Conservation (phyloP, 306 rosid genomes). For the Amphicarpaea edgeworthii region DNA sequence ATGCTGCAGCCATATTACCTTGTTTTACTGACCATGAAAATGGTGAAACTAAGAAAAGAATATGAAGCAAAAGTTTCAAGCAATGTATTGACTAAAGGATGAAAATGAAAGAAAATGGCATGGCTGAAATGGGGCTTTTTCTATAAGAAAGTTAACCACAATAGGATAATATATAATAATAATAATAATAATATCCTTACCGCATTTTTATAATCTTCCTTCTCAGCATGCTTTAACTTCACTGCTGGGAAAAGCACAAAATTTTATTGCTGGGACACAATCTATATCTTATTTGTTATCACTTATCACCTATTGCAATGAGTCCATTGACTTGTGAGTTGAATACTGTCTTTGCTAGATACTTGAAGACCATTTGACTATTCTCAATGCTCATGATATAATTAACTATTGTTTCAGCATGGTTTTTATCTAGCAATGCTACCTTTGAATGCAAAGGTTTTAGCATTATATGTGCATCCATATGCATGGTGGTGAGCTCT, state of each 20-base stretch:
- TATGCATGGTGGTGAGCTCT: conserved; percentile 70
- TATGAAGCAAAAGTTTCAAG: neutral
- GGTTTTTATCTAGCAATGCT: conserved; percentile 74
- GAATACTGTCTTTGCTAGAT: conserved; percentile 9
- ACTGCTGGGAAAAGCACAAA: conserved; percentile 77
- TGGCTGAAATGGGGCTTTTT: neutral
- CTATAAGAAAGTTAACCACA: neutral
- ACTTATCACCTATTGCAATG: conserved; percentile 79
- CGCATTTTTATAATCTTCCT: neutral
- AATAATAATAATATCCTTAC: neutral
- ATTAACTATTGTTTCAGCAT: conserved; percentile 59
- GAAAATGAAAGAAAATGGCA: neutral
- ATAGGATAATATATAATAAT: neutral
- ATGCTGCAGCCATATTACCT: too few relatives aligned
- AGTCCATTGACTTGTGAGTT: conserved; percentile 85
- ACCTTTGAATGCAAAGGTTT: conserved; percentile 93
- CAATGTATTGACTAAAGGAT: neutral
- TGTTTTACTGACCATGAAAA: neutral
- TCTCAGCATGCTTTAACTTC: conserved; percentile 13
- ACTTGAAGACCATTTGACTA: conserved; percentile 2
- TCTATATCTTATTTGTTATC: conserved; percentile 74
- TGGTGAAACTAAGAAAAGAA: neutral
- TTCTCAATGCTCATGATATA: conserved; percentile 18
- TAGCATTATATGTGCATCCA: conserved; percentile 74
- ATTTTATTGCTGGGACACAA: conserved; percentile 83